A percentile compares a stretch with the other conserved stretches of the same genome.
phyloP scores from a whole-genome alignment of 192 early-diverging fungal species.

The Funneliformis geosporum region DNA sequence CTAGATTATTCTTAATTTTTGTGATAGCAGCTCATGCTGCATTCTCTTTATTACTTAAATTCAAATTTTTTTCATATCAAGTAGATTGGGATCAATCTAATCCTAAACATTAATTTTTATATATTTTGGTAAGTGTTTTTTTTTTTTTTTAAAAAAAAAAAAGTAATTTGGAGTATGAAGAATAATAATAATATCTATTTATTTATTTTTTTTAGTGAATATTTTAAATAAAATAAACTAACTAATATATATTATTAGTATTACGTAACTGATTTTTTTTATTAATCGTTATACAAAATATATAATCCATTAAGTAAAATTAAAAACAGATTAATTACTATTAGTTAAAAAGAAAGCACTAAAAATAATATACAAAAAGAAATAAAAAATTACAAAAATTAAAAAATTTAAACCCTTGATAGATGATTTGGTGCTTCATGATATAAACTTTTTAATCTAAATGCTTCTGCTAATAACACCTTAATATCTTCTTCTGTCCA shows the following conservation, averaged over 20 bases:
- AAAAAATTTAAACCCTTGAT: slow-evolving; percentile 30
- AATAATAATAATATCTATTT: no score
- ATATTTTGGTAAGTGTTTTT: slow-evolving; percentile 65
- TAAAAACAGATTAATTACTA: no score
- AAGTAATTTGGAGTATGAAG: no score
- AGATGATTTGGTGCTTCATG: slow-evolving; percentile 90
- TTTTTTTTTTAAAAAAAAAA: no score
- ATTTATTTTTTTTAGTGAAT: no score
- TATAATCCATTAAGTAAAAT: no score
- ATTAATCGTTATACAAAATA: no score
- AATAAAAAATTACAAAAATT: not conserved
- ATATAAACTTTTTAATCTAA: slow-evolving; percentile 96
- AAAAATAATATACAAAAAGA: not conserved
- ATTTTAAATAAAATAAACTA: no score
- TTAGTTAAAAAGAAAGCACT: not conserved
- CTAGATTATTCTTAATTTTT: slow-evolving; percentile 68
- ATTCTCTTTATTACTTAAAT: slow-evolving; percentile 78
- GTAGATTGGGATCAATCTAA: not conserved
- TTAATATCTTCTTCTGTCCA: slow-evolving; percentile 95
- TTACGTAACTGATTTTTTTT: no score
- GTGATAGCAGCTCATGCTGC: slow-evolving; percentile 66
- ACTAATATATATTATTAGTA: no score
- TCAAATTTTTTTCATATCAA: slow-evolving; percentile 79
- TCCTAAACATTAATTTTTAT: slow-evolving; percentile 60
- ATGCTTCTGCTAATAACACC: slow-evolving; percentile 91